Percentiles rank a stretch among this genome's conserved stretches.
Evolutionary conservation across 345 rosid genomes (phyloP).

Genomic region (Melaleuca alternifolia): DNA sequence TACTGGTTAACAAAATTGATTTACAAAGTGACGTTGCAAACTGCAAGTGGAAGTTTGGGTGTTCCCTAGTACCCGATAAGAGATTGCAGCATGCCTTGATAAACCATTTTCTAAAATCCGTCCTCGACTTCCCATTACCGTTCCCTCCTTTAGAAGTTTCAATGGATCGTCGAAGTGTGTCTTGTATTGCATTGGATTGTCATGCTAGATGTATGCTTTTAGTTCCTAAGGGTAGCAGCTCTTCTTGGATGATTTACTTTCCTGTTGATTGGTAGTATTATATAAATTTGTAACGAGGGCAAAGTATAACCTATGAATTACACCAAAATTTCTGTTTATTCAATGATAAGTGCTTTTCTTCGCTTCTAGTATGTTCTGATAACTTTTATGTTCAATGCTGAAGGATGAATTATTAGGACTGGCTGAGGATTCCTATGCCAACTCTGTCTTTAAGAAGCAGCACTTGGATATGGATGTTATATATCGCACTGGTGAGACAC

Average conservation of each 20-base stretch:
- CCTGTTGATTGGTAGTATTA: not conserved
- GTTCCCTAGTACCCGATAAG: not conserved
- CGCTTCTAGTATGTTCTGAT: not conserved
- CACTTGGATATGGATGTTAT: slow-evolving; percentile 65
- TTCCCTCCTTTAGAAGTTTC: not conserved
- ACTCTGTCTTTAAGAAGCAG: slow-evolving; percentile 52
- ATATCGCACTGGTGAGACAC: slow-evolving; percentile 75
- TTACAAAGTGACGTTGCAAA: not conserved
- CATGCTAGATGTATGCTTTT: not conserved
- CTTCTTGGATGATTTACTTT: not conserved
- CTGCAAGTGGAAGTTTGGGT: not conserved
- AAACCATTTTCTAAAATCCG: not conserved
- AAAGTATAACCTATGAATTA: not conserved
- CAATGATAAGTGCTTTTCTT: not conserved
- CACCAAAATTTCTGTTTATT: not conserved
- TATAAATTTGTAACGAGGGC: not conserved
- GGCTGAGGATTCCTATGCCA: slow-evolving; percentile 54
- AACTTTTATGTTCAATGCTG: not conserved
- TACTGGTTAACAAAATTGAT: not conserved
- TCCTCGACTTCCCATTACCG: not conserved
- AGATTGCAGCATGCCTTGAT: not conserved
- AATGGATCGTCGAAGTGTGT: not conserved
- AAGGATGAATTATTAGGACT: slow-evolving; percentile 93
- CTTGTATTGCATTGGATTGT: not conserved
- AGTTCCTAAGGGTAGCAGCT: not conserved